Percentiles rank a stretch among this genome's conserved stretches.
Conservation (phyloP, 129 eudicot genomes). For the Deinandra increscens region DNA sequence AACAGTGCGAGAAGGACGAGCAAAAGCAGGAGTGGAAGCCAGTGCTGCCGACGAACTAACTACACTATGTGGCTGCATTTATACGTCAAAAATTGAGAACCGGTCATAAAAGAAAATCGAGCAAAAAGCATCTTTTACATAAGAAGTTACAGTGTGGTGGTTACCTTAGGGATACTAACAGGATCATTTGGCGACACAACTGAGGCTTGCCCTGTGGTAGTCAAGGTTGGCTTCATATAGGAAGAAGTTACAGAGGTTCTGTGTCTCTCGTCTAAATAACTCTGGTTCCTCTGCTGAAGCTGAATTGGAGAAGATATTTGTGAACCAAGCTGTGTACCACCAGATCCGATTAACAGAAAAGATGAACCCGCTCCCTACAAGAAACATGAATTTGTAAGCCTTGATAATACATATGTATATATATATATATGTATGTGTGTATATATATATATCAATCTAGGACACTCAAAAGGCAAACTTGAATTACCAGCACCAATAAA, state of each 20-base stretch:
- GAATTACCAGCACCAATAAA: slow-evolving; percentile 16
- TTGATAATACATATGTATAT: no score
- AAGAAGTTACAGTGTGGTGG: slow-evolving; percentile 12
- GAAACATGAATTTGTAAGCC: background rate
- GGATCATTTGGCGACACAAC: slow-evolving; percentile 47
- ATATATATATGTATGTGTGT: no score
- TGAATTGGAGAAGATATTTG: slow-evolving; percentile 63
- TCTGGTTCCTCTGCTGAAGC: slow-evolving; percentile 57
- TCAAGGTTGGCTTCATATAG: slow-evolving; percentile 51
- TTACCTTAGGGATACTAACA: slow-evolving; percentile 58
- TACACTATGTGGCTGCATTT: slow-evolving; percentile 51
- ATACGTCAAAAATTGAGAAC: background rate
- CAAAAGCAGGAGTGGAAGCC: slow-evolving; percentile 61
- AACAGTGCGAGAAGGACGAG: slow-evolving; percentile 59
- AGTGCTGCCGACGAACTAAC: slow-evolving; percentile 46
- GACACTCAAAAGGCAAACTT: slow-evolving; percentile 3
- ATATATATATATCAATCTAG: slow-evolving; percentile 10
- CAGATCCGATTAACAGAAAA: slow-evolving; percentile 49
- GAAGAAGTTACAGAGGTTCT: slow-evolving; percentile 51
- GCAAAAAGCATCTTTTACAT: background rate
- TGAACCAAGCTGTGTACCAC: slow-evolving; percentile 40
- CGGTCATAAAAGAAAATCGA: slow-evolving; percentile 6
- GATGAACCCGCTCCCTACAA: slow-evolving; percentile 46
- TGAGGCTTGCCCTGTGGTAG: slow-evolving; percentile 50
- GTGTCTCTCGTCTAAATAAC: slow-evolving; percentile 63